Conservation (phyloP, 768 basidiomycete genomes). For the Chalciporus chontae region DNA sequence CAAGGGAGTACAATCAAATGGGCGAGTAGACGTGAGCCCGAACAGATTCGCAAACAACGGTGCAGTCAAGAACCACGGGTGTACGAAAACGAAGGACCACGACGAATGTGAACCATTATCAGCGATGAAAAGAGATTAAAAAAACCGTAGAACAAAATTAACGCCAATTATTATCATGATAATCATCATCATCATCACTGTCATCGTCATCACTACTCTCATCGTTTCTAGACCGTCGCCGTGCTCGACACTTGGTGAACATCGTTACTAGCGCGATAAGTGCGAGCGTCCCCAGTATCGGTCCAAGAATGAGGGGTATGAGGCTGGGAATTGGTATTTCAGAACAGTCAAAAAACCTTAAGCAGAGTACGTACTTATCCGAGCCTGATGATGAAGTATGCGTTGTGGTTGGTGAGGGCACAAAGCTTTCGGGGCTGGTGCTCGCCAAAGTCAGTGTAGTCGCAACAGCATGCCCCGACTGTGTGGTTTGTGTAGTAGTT, state of each 20-base stretch:
- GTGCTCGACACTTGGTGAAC: conserved; percentile 5
- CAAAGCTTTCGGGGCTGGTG: neutral
- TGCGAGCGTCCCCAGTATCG: conserved; percentile 5
- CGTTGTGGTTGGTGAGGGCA: conserved; percentile 5
- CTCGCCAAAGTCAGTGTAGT: conserved; percentile 6
- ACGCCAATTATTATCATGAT: no score
- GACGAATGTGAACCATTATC: no score
- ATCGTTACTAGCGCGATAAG: conserved; percentile 5
- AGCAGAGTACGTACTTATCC: conserved; percentile 8
- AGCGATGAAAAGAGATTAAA: no score
- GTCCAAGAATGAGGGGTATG: conserved; percentile 10
- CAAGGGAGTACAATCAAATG: no score
- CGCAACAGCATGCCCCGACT: neutral
- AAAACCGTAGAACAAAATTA: no score
- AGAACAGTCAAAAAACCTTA: neutral
- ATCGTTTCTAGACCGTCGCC: neutral
- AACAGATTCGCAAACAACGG: no score
- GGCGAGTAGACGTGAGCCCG: no score
- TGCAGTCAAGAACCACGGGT: no score
- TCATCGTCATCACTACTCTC: no score
- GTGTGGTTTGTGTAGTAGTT: neutral
- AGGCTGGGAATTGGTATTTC: conserved; percentile 7
- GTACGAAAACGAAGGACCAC: no score
- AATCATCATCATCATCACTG: no score
- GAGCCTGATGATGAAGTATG: neutral